Conservation (phyloP, 805 yeast genomes). For the Suhomyces kilbournensis region DNA sequence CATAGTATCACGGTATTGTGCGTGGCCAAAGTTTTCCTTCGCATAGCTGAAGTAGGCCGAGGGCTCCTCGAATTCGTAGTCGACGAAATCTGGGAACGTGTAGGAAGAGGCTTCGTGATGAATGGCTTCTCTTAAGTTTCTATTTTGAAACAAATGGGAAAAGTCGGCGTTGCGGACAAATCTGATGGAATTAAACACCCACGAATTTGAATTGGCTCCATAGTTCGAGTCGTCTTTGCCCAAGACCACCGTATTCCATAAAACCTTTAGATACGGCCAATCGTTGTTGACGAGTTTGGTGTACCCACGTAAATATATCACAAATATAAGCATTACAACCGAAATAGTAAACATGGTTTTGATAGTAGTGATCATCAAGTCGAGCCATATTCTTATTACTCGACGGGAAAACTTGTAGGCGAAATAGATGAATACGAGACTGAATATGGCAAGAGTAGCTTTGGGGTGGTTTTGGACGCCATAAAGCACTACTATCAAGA, state of each 20-base stretch:
- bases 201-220: background rate
- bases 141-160: background rate
- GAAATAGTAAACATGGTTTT: conserved; percentile 17
- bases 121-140: background rate
- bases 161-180: background rate
- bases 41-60: conserved; percentile 9
- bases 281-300: conserved; percentile 17
- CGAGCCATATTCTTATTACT: conserved; percentile 21
- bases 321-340: conserved; percentile 11
- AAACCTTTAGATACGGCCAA: conserved; percentile 7
- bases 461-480: conserved; percentile 18
- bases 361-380: conserved; percentile 15
- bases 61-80: conserved; percentile 1
- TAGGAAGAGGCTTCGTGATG: background rate
- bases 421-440: conserved; percentile 15
- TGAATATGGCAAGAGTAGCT: conserved; percentile 13
- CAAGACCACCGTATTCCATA: background rate
- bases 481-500: background rate
- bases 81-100: background rate
- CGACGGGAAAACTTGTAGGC: conserved; percentile 14
- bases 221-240: background rate
- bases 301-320: conserved; percentile 23
- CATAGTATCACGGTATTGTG: background rate
- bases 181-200: background rate
- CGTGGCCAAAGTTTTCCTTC: conserved; percentile 2